Base-by-base conservation (phyloP, 768 basidiomycete species). In the Tricholoma sp. region DNA sequence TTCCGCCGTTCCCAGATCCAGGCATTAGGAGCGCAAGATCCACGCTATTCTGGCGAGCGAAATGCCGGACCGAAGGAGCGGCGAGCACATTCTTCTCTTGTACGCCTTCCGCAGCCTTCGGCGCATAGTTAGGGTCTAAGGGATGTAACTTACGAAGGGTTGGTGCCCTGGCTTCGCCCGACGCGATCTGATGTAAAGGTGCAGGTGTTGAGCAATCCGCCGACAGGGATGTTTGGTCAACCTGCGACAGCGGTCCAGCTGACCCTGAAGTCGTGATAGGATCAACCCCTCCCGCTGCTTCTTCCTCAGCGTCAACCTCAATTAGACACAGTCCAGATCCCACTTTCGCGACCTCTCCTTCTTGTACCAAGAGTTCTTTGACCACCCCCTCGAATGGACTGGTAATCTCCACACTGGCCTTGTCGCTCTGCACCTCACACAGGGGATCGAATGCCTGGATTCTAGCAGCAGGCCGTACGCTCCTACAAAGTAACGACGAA, bases 351-450 rank as follows among this genome's bases (percentile, higher is more conserved):
- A 94, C 79, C 66, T 91, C 83, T 18, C 92, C 92, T 67, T 91
- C 90, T 61, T 85, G 72, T 16, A 92, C 90, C 1, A 91, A 75
- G 5, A 94, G 70, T 60, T 88, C 79, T 59, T 80, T 84, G 49
- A 94, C 74, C 31, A 84, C 74, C 5, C 92, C 92, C 41, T 92
- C 87, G 64, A 80, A 93, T 1, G 92, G 92, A 56, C 86, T 88
- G 2, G 92, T 94, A 55, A 95, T 93, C 70, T 94, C 92, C 22
- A 94, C 91, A 69, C 84, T 88, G 1, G 91, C 91, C 69, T 94
- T 94, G 80, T 94, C 91, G 60, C 86, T 88, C 72, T 93, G 91
- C 2, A 94, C 91, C 59, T 94, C 91, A 65, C 89, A 91, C 4
- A 93, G 74, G 8, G 79, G 74, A 50, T 89, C 88, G 63, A 94